Percentiles rank a stretch among this genome's conserved stretches.
Evolutionary conservation across 148 eudicot genomes (phyloP).

Genomic region (Vaccinium myrtillus): DNA sequence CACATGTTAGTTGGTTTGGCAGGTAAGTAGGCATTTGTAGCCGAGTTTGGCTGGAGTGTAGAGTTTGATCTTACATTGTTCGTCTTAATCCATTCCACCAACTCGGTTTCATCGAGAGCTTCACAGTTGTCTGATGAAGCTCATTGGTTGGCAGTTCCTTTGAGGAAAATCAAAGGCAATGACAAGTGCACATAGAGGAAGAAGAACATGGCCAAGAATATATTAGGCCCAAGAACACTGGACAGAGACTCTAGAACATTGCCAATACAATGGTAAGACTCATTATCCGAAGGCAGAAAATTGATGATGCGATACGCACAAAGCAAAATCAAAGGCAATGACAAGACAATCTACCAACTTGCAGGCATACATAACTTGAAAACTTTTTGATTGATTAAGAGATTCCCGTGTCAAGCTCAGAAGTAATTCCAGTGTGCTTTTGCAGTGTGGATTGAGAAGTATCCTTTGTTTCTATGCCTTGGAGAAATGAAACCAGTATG

Average conservation of each 20-base stretch:
- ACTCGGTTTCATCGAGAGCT: constrained; percentile 51
- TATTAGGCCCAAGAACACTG: background rate
- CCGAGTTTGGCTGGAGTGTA: constrained; percentile 51
- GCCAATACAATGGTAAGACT: background rate
- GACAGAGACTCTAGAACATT: background rate
- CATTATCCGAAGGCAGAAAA: background rate
- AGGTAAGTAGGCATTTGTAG: constrained; percentile 73
- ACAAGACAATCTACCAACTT: background rate
- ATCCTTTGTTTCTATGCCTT: background rate
- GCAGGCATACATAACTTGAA: background rate
- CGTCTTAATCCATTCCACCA: constrained; percentile 23
- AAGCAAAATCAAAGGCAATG: background rate
- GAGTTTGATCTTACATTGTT: background rate
- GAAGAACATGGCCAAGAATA: background rate
- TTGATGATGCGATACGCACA: background rate
- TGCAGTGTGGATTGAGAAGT: background rate
- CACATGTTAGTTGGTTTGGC: constrained; percentile 33
- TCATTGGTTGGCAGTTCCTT: constrained; percentile 24
- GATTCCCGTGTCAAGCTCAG: background rate
- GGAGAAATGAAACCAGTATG: background rate
- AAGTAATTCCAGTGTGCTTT: background rate
- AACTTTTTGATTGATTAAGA: background rate
- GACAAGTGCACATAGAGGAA: background rate
- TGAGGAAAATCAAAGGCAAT: background rate
- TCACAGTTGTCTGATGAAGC: constrained; percentile 34